phyloP scores from a whole-genome alignment of 2,329 filamentous ascomycete species.

The Diplocarpon rosae region DNA sequence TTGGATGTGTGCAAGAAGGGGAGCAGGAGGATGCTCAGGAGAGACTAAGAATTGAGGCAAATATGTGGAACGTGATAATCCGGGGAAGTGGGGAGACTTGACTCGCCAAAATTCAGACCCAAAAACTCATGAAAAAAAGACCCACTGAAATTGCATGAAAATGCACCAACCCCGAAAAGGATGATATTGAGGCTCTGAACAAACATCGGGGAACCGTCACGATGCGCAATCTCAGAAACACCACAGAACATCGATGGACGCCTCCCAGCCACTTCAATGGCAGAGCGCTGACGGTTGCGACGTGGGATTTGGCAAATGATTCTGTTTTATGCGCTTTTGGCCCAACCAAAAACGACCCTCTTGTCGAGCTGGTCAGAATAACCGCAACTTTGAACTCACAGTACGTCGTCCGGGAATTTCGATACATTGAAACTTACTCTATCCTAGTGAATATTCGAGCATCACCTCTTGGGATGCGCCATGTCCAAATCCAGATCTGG shows the following conservation, averaged over 20 bases:
- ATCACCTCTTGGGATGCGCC: constrained; percentile 84
- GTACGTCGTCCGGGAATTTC: constrained; percentile 20
- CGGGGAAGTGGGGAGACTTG: constrained; percentile 14
- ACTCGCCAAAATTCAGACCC: constrained; percentile 14
- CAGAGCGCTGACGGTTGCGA: constrained; percentile 59
- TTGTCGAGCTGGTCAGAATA: constrained; percentile 60
- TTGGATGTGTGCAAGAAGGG: not conserved
- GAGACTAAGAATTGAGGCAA: not conserved
- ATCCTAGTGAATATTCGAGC: constrained; percentile 28
- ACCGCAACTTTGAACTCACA: constrained; percentile 31
- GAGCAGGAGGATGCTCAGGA: not conserved
- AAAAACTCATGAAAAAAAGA: constrained; percentile 21
- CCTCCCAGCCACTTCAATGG: constrained; percentile 37
- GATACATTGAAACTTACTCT: constrained; percentile 25
- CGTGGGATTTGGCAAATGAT: constrained; percentile 76
- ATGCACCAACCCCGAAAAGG: constrained; percentile 3
- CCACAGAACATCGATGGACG: constrained; percentile 56
- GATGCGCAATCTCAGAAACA: constrained; percentile 85
- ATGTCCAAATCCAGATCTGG: constrained; percentile 64
- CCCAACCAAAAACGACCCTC: constrained; percentile 55
- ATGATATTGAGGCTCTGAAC: constrained; percentile 4
- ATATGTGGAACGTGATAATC: constrained; percentile 8
- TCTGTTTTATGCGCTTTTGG: constrained; percentile 76
- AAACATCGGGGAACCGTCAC: constrained; percentile 8
- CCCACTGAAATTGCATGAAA: constrained; percentile 3